Evolutionary conservation across 1,284 basidiomycete genomes (phyloP).

Genomic region (Schizophyllum commune): DNA sequence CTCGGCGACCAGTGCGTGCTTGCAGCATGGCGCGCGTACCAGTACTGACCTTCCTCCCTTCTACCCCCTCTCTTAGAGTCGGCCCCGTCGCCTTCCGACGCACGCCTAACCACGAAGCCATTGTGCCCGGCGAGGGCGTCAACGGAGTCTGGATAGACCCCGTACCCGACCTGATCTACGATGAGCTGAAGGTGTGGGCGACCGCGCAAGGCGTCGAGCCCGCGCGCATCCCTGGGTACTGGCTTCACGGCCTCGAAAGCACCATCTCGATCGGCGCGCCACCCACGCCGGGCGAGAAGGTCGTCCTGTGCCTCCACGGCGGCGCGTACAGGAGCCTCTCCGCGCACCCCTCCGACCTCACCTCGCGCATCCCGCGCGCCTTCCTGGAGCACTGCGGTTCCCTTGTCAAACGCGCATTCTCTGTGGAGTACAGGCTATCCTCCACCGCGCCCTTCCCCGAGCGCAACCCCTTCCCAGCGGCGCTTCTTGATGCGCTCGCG

Average conservation of each 20-base stretch:
- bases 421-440: conserved; percentile 44
- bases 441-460: conserved; percentile 24
- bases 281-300: conserved; percentile 40
- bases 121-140: conserved; percentile 27
- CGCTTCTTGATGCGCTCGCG: conserved; percentile 53
- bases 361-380: conserved; percentile 23
- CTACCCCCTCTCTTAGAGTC: not conserved
- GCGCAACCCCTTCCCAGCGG: conserved; percentile 49
- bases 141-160: conserved; percentile 47
- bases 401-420: conserved; percentile 33
- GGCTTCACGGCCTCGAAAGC: conserved; percentile 36
- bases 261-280: conserved; percentile 26
- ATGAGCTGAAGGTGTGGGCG: conserved; percentile 38
- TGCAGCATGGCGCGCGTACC: not conserved
- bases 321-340: conserved; percentile 35
- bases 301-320: conserved; percentile 46
- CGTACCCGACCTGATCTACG: conserved; percentile 36
- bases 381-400: conserved; percentile 26
- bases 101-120: conserved; percentile 31
- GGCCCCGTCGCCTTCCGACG: conserved; percentile 27
- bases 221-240: conserved; percentile 46
- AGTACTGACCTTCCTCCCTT: not conserved
- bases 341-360: conserved; percentile 28
- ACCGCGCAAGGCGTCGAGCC: conserved; percentile 32
- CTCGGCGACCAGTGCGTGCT: conserved; percentile 5